Base-by-base conservation (phyloP, 768 basidiomycete genomes). In the Sarcodon aspratus region DNA sequence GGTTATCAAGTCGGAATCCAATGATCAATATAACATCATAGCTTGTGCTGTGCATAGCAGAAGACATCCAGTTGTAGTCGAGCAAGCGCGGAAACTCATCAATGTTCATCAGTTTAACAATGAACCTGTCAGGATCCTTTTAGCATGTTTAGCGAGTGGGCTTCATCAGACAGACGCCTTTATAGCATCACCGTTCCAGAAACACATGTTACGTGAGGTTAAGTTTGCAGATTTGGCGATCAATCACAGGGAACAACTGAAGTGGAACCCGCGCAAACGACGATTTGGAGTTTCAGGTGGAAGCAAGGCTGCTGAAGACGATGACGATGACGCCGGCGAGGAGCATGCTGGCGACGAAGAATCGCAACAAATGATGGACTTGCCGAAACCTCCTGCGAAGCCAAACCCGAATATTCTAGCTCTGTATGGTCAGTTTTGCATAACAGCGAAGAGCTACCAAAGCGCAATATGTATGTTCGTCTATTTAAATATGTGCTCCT, bases 371-470 rank as follows among this genome's bases (percentile, higher is more conserved):
- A 54, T 52, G 31, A 9, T 33, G 34, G 56, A 55, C 47, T 51
- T 42, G 45, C 55, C 72, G 3, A 67, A 66, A 36, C 59, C 82
- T 21, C 84, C 89, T 3, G 83, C 73, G 15, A 84, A 81, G 62
- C 68, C 78, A 33, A 91, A 85, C 54, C 82, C 90, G 0, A 63
- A 85, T 36, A 70, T 79, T 17, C 73, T 87, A 11, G 69, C 82
- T 1, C 65, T 89, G 15, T 95, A 95, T 57, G 93, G 89, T 0
- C 85, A 87, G 58, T 74, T 90, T 45, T 84, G 87, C 57, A 74
- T 89, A n/a, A 78, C 79, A 3, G 82, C 85, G 17, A 86, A 81
- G 66, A 91, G 88, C 56, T 93, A 85, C 62, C 91, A 96, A 58
- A 87, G 85, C 56, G 87, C 92, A 5, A 79, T 94, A 46, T 94